Percentiles rank a stretch among this genome's conserved stretches.
These are phyloP conservation scores for Phalaenopsis equestris DNA, from an alignment of 106 monocot genomes.

Conservation along the genomic window DNA sequence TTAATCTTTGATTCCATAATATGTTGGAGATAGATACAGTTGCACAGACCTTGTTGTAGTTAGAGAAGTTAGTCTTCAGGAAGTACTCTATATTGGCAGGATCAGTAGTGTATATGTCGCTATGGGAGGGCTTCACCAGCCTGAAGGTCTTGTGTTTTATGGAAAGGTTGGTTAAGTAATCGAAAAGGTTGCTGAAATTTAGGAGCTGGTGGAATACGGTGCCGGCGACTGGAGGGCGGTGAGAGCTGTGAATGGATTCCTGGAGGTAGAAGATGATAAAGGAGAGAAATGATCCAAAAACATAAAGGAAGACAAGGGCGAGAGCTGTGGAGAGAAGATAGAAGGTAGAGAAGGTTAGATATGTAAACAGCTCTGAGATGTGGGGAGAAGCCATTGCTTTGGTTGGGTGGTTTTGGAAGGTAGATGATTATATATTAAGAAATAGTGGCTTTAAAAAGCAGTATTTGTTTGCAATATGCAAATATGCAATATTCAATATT, in stretches of 20 bases:
- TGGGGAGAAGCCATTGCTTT: background rate
- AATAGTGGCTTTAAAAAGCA: no score
- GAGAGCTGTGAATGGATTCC: slow-evolving; percentile 14
- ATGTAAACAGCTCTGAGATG: background rate
- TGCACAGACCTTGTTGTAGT: slow-evolving; percentile 25
- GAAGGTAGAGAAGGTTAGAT: background rate
- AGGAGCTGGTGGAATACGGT: slow-evolving; percentile 37
- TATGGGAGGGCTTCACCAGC: slow-evolving; percentile 21
- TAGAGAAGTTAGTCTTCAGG: slow-evolving; percentile 39
- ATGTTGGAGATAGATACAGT: background rate
- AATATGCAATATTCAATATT: no score
- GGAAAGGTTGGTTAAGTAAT: slow-evolving; percentile 18
- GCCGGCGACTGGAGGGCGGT: slow-evolving; percentile 22
- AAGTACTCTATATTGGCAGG: slow-evolving; percentile 50
- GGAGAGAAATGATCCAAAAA: slow-evolving; percentile 6
- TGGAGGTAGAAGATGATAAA: slow-evolving; percentile 21
- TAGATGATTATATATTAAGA: background rate
- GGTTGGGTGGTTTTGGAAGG: background rate
- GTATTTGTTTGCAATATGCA: no score
- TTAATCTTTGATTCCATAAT: background rate
- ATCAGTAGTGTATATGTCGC: slow-evolving; percentile 28
- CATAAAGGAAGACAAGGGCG: slow-evolving; percentile 15
- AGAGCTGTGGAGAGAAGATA: slow-evolving; percentile 8
- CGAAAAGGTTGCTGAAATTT: slow-evolving; percentile 23
- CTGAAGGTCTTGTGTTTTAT: slow-evolving; percentile 29